Evolutionary conservation across 73 alveolate species (phyloP).

Genomic region (Paramecium sexaurelia): DNA sequence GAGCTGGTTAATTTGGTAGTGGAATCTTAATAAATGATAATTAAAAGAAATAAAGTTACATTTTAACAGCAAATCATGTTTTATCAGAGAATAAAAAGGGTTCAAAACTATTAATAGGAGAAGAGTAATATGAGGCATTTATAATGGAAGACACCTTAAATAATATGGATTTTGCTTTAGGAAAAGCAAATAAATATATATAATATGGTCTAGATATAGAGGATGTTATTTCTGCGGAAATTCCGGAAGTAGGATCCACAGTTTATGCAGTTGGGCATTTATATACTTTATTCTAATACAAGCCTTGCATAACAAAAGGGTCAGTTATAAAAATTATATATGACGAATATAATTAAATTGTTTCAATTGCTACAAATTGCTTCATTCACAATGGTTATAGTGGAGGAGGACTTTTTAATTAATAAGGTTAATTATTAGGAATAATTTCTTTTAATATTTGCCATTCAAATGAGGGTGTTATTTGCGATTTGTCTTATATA

Average conservation of each 20-base stretch:
- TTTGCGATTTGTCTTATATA: neutral
- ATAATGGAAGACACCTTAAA: neutral
- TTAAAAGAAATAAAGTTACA: neutral
- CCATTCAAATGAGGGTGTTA: neutral
- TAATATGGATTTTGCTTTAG: constrained; percentile 40
- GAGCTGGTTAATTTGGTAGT: neutral
- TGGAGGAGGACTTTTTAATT: constrained; percentile 37
- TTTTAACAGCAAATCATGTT: neutral
- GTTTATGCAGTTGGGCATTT: constrained; percentile 21
- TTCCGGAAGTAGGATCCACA: neutral
- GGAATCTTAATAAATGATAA: neutral
- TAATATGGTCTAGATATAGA: neutral
- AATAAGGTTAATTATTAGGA: constrained; percentile 2
- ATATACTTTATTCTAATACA: neutral
- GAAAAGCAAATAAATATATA: neutral
- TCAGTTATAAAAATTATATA: neutral
- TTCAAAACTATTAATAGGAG: neutral
- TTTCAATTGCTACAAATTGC: neutral
- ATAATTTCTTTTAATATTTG: constrained; percentile 3
- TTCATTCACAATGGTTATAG: constrained; percentile 35
- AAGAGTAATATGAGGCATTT: neutral
- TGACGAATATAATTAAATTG: neutral
- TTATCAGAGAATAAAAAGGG: neutral
- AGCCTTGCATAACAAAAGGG: constrained; percentile 22
- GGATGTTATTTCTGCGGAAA: neutral